phyloP scores from a whole-genome alignment of 805 yeast genomes.

The Clavispora carvajalis region DNA sequence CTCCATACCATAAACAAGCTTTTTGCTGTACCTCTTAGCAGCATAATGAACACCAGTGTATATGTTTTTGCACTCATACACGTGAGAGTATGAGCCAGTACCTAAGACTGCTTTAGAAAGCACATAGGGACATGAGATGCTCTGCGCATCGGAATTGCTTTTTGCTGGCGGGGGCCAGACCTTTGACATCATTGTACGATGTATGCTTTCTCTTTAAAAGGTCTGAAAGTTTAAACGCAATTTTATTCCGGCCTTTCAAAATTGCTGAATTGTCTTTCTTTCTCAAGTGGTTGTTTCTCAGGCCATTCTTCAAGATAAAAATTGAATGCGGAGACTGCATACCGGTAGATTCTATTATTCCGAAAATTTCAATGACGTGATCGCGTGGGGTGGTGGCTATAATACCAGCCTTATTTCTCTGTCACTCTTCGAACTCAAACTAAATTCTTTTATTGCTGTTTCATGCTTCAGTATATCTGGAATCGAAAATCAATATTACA shows the following conservation, averaged over 20 bases:
- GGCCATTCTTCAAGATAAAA: too few relatives aligned
- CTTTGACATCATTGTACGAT: background rate
- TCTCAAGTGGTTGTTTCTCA: too few relatives aligned
- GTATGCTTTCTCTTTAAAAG: too few relatives aligned
- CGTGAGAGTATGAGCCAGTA: slow-evolving; percentile 45
- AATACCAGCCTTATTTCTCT: too few relatives aligned
- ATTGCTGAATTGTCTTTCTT: too few relatives aligned
- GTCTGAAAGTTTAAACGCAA: too few relatives aligned
- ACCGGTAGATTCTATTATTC: background rate
- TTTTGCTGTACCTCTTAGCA: slow-evolving; percentile 47
- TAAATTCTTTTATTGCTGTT: too few relatives aligned
- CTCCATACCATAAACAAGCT: slow-evolving; percentile 49
- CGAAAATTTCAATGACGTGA: background rate
- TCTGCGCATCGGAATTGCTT: slow-evolving; percentile 10
- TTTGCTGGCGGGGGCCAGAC: slow-evolving; percentile 21
- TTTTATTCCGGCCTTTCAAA: too few relatives aligned
- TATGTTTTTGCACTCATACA: slow-evolving; percentile 43
- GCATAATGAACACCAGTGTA: slow-evolving; percentile 44
- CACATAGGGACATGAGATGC: slow-evolving; percentile 29
- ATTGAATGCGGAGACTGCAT: background rate
- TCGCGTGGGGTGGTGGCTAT: background rate
- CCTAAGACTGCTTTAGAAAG: slow-evolving; percentile 23
- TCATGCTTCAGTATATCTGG: too few relatives aligned
- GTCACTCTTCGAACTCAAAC: too few relatives aligned
- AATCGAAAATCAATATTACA: too few relatives aligned